Evolutionary conservation across 1,284 basidiomycete species (phyloP).

Genomic region (Apiotrichum laibachii): DNA sequence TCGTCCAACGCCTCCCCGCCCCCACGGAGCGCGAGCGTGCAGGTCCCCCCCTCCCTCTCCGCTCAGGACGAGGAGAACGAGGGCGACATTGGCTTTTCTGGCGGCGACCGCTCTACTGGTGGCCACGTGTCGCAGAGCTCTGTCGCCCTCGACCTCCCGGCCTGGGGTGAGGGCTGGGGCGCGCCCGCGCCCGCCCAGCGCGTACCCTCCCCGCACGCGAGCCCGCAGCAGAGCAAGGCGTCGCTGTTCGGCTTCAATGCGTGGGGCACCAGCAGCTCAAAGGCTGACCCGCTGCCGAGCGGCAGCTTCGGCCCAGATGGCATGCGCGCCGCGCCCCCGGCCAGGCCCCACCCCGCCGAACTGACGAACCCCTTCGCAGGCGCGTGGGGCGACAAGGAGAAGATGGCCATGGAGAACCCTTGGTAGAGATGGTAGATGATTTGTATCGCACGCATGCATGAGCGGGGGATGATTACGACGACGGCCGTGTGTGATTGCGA

Average conservation of each 20-base stretch:
- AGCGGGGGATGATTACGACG: too few species aligned
- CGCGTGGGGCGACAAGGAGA: conserved; percentile 16
- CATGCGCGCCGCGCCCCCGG: conserved; percentile 38
- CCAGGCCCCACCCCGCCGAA: conserved; percentile 45
- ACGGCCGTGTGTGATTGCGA: too few species aligned
- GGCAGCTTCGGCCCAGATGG: conserved; percentile 11
- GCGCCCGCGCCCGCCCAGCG: not conserved
- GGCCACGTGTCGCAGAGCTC: not conserved
- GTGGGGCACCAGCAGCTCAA: conserved; percentile 26
- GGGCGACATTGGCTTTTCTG: conserved; percentile 32
- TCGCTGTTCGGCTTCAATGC: conserved; percentile 39
- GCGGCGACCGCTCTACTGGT: not conserved
- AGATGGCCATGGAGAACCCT: conserved; percentile 35
- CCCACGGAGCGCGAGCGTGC: conserved; percentile 2
- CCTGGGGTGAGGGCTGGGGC: conserved; percentile 5
- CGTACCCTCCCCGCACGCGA: not conserved
- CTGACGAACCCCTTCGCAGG: conserved; percentile 21
- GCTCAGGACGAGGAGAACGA: conserved; percentile 24
- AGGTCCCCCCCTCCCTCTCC: conserved; percentile 1
- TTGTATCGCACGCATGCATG: too few species aligned
- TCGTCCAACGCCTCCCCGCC: not conserved
- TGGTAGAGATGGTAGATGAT: conserved; percentile 18
- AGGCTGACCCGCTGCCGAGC: too few species aligned
- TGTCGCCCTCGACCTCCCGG: conserved; percentile 17
- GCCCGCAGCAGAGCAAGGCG: conserved; percentile 2